phyloP scores from a whole-genome alignment of 495 filamentous ascomycete genomes.

The Penicillium roqueforti region DNA sequence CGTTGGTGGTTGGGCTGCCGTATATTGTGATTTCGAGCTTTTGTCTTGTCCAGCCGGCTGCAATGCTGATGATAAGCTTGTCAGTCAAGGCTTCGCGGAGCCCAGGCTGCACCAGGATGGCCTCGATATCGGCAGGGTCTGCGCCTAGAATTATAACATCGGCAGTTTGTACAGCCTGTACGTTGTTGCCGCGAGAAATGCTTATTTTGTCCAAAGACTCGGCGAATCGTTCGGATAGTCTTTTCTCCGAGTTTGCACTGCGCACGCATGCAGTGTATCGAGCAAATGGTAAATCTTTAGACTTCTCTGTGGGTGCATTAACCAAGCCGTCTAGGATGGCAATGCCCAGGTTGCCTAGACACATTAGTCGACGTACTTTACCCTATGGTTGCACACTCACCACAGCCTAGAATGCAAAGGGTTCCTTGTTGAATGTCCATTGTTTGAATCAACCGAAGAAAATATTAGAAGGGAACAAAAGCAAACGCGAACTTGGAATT shows the following conservation, averaged over 20 bases:
- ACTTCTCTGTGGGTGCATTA: constrained; percentile 3
- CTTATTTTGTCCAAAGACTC: constrained; percentile 13
- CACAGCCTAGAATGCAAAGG: constrained; percentile 37
- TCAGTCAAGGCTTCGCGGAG: constrained; percentile 21
- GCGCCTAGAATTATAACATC: constrained; percentile 32
- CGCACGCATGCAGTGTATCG: constrained; percentile 33
- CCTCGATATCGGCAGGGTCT: constrained; percentile 30
- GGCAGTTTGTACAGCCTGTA: constrained; percentile 19
- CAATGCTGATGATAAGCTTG: constrained; percentile 42
- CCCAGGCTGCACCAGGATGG: constrained; percentile 21
- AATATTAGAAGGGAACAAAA: background rate
- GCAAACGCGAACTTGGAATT: background rate
- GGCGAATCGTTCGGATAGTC: constrained; percentile 17
- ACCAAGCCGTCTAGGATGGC: constrained; percentile 35
- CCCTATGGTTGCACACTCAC: constrained; percentile 15
- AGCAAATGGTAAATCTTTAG: constrained; percentile 20
- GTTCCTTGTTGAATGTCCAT: constrained; percentile 23
- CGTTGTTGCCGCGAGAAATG: constrained; percentile 17
- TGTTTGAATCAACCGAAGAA: background rate
- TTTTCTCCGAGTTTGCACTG: constrained; percentile 21
- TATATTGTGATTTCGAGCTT: constrained; percentile 30
- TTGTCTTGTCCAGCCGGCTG: constrained; percentile 37
- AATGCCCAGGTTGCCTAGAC: constrained; percentile 35
- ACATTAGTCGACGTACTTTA: background rate
- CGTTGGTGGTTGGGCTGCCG: constrained; percentile 15